Evolutionary conservation across 2,329 filamentous ascomycete genomes (phyloP).

Genomic region (Pestalotiopsis sp.): DNA sequence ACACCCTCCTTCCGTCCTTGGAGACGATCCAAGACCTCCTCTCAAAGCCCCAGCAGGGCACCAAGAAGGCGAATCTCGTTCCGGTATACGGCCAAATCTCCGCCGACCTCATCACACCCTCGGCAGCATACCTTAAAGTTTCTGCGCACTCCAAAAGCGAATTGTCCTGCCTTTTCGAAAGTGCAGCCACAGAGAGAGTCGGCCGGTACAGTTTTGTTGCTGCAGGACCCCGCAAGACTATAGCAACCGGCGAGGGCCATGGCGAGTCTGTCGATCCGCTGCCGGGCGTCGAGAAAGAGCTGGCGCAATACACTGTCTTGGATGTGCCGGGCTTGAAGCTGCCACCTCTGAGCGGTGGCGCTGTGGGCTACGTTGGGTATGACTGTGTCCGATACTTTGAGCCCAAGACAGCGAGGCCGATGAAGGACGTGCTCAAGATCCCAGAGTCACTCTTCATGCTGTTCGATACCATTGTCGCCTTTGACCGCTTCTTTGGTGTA

Average conservation of each 20-base stretch:
- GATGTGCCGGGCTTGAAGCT: constrained; percentile 81
- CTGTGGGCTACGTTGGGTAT: constrained; percentile 95
- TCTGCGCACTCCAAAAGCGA: constrained; percentile 74
- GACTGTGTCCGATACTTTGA: constrained; percentile 98
- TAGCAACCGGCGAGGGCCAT: constrained; percentile 87
- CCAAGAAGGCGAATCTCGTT: constrained; percentile 68
- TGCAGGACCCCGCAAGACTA: constrained; percentile 75
- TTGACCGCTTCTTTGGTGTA: constrained; percentile 92
- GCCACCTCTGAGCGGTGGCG: constrained; percentile 86
- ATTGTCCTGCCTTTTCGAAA: constrained; percentile 94
- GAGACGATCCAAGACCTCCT: constrained; percentile 49
- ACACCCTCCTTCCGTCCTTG: constrained; percentile 47
- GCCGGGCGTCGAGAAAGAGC: constrained; percentile 78
- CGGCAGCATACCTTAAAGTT: constrained; percentile 93
- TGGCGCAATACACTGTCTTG: constrained; percentile 78
- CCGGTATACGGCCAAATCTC: constrained; percentile 84
- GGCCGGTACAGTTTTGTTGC: constrained; percentile 96
- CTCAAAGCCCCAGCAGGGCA: constrained; percentile 35
- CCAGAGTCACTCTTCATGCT: constrained; percentile 98
- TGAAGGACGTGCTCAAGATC: constrained; percentile 86
- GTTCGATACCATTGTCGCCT: constrained; percentile 90
- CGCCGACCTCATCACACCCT: constrained; percentile 91
- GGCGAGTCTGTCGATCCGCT: constrained; percentile 84
- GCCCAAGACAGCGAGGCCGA: constrained; percentile 86
- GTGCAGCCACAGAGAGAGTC: constrained; percentile 89